Evolutionary conservation across 1,139 yeast species (phyloP).

Genomic region (Trichomonascaceae sp.): DNA sequence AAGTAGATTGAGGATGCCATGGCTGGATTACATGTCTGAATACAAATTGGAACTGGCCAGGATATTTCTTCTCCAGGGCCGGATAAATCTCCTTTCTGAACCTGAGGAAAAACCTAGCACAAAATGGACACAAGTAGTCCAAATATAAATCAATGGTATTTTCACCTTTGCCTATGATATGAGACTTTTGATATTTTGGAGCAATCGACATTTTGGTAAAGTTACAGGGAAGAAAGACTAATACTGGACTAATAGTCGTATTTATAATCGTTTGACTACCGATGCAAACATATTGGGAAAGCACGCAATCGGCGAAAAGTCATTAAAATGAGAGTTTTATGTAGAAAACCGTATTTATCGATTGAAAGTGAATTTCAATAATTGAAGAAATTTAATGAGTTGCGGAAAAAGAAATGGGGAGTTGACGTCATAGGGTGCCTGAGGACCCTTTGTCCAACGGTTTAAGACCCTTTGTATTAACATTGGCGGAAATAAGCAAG

Average conservation of each 20-base stretch:
- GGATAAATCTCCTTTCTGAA: slow-evolving; percentile 52
- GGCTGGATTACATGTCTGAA: slow-evolving; percentile 69
- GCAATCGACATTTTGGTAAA: slow-evolving; percentile 19
- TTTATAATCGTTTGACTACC: not conserved
- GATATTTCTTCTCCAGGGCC: slow-evolving; percentile 40
- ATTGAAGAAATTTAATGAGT: not conserved
- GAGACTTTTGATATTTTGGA: slow-evolving; percentile 28
- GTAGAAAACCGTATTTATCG: too few species aligned
- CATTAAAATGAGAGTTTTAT: too few species aligned
- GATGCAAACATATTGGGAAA: not conserved
- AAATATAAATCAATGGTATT: slow-evolving; percentile 52
- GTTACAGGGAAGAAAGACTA: not conserved
- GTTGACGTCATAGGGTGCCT: not conserved
- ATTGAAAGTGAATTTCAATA: too few species aligned
- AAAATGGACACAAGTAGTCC: slow-evolving; percentile 76
- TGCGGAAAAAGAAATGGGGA: not conserved
- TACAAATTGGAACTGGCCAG: slow-evolving; percentile 45
- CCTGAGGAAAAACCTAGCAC: slow-evolving; percentile 57
- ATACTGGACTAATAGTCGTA: not conserved
- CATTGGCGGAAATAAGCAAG: too few species aligned
- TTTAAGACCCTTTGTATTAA: not conserved
- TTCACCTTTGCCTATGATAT: slow-evolving; percentile 25
- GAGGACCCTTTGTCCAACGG: not conserved
- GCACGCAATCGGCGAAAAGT: not conserved
- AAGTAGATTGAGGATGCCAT: slow-evolving; percentile 74